Conservation (phyloP, 202 grass and related monocot species). For the Hordeum pubiflorum region DNA sequence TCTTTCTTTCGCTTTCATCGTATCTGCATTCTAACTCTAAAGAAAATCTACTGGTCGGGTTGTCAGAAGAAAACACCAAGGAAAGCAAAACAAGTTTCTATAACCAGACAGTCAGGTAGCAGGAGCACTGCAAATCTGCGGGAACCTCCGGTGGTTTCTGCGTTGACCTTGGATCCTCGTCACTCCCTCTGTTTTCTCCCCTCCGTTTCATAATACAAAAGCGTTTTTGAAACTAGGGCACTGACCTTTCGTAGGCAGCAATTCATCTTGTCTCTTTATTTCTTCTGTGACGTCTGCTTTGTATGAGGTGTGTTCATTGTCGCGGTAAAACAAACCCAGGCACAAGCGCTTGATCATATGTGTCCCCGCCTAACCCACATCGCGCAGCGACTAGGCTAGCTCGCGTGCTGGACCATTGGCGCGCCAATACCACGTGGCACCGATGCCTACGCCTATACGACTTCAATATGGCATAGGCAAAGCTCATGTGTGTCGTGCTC, state of each 20-base stretch:
- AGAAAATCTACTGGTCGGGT: background rate
- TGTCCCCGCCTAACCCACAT: constrained; percentile 9
- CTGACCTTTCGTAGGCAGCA: too few relatives aligned
- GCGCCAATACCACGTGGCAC: background rate
- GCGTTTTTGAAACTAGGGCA: too few relatives aligned
- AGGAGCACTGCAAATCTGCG: too few relatives aligned
- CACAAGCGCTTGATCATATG: background rate
- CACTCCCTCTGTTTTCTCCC: too few relatives aligned
- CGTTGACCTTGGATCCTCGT: too few relatives aligned
- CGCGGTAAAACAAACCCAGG: too few relatives aligned
- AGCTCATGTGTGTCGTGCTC: background rate
- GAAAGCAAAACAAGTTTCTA: background rate
- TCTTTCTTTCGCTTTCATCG: background rate
- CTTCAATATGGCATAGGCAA: background rate
- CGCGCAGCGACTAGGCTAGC: background rate
- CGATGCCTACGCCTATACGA: background rate
- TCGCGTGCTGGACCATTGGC: background rate
- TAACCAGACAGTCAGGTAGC: background rate
- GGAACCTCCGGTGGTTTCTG: too few relatives aligned
- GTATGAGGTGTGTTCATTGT: too few relatives aligned
- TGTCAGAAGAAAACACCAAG: background rate
- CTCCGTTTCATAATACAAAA: too few relatives aligned
- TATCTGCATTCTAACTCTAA: background rate
- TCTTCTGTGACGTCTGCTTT: too few relatives aligned
- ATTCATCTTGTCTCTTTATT: too few relatives aligned